phyloP scores from a whole-genome alignment of 352 stramenopile species.

The Pilasporangium apinafurcum region DNA sequence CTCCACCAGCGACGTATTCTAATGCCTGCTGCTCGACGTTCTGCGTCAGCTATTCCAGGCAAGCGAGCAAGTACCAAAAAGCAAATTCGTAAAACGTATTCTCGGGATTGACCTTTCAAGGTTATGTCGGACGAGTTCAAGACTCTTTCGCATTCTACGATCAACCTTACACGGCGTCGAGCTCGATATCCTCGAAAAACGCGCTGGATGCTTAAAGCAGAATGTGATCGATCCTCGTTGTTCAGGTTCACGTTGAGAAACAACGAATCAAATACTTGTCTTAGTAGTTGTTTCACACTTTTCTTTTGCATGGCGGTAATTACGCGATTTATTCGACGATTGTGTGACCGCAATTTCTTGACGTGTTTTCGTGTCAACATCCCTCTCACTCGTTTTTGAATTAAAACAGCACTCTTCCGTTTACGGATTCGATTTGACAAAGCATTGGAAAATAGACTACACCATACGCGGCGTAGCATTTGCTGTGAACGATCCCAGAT shows the following conservation, averaged over 20 bases:
- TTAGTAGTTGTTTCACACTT: slow-evolving; percentile 22
- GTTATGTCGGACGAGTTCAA: slow-evolving; percentile 19
- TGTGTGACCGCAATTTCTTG: slow-evolving; percentile 25
- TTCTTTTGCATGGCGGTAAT: slow-evolving; percentile 25
- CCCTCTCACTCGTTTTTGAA: slow-evolving; percentile 42
- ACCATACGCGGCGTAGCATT: slow-evolving; percentile 24
- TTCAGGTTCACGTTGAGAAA: slow-evolving; percentile 24
- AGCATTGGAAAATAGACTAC: slow-evolving; percentile 33
- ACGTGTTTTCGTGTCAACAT: slow-evolving; percentile 26
- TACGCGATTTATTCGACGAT: slow-evolving; percentile 23
- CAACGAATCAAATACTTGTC: slow-evolving; percentile 21
- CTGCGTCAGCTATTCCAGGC: slow-evolving; percentile 20
- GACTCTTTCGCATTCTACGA: slow-evolving; percentile 31
- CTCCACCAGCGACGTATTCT: slow-evolving; percentile 42
- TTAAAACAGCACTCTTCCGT: slow-evolving; percentile 25
- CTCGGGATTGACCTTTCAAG: slow-evolving; percentile 22
- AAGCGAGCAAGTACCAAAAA: slow-evolving; percentile 38
- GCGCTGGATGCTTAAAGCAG: slow-evolving; percentile 29
- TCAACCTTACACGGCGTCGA: slow-evolving; percentile 24
- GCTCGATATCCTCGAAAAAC: slow-evolving; percentile 36
- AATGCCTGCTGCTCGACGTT: slow-evolving; percentile 6
- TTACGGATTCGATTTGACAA: slow-evolving; percentile 42
- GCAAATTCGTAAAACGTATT: slow-evolving; percentile 44
- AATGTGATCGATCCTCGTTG: slow-evolving; percentile 9
- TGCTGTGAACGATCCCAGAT: slow-evolving; percentile 26